Base-by-base conservation (phyloP, 108 stramenopile species). In the Skeletonema tropicum region DNA sequence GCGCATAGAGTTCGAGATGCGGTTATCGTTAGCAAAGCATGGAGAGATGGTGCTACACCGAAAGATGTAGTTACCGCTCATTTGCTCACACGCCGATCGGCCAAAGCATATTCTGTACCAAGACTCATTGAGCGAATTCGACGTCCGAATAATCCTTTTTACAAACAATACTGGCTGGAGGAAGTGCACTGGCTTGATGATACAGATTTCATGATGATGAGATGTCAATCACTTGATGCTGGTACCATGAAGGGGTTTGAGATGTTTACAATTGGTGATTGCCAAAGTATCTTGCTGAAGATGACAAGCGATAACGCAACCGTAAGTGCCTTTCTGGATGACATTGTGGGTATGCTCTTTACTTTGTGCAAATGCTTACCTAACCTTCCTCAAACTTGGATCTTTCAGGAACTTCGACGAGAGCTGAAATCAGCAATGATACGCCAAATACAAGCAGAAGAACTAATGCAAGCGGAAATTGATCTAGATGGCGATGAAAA, bases 261-360 rank as follows among this genome's bases (percentile, higher is more conserved):
- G 73, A 92, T 95, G 88, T 95, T 95, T 64, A 92, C 94, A 31
- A 91, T 91, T 64, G 94, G 94, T 19, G 94, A 95, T 64, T 95
- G 94, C 67, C 94, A 95, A 61, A 95, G 94, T 62, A 91, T 95
- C 35, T 75, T 92, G 23, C 73, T 95, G 41, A 95, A 95, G 72
- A 82, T 95, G 32, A 90, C 88, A 17, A 87, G 91, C 66, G 90
- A 95, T 42, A 83, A 83, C 61, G 91, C 90, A 71, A 70, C 59
- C 60, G 92, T 89, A 79, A 85, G 87, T 70, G n/a, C 33, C 15
- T 45, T 35, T 79, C 39, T 49, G 48, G 6, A 19, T 49, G 19
- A 6, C 17, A 19, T 49, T 49, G 48, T 46, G 13, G 4, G n/a
- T 49, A 19, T 19, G 30, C 19, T 46, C 30, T 57, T 72, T 65